A percentile compares a stretch with the other conserved stretches of the same genome.
Evolutionary conservation across 2,329 filamentous ascomycete genomes (phyloP).

Genomic region (Aspergillus quadricinctus): DNA sequence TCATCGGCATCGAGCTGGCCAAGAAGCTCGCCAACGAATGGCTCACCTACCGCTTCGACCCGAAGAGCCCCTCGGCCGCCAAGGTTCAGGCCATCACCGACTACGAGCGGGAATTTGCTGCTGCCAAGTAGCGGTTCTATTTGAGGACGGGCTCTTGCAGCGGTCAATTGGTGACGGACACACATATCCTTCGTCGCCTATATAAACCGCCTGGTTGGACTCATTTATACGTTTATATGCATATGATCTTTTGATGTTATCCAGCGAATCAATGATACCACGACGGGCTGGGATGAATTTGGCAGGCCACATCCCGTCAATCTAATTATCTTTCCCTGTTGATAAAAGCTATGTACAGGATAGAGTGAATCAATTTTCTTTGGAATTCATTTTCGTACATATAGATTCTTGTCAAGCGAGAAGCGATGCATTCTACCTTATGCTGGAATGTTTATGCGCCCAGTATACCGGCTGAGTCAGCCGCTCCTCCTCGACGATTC

Average conservation of each 20-base stretch:
- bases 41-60: constrained; percentile 78
- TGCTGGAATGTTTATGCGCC: neutral
- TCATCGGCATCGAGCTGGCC: constrained; percentile 76
- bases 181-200: neutral
- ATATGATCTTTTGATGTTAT: constrained; percentile 12
- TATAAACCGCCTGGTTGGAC: neutral
- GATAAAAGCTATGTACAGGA: neutral
- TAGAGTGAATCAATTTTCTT: no score
- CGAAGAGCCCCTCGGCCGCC: constrained; percentile 57
- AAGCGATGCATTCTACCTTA: no score
- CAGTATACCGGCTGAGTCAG: constrained; percentile 20
- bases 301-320: constrained; percentile 13
- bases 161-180: no score
- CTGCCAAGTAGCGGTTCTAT: constrained; percentile 2
- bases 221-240: neutral
- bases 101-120: constrained; percentile 38
- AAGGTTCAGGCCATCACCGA: constrained; percentile 51
- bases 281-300: constrained; percentile 17
- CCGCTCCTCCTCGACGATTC: constrained; percentile 18
- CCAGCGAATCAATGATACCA: constrained; percentile 28
- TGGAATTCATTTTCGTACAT: no score
- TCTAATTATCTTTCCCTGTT: neutral
- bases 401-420: no score
- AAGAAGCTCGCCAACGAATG: constrained; percentile 74
- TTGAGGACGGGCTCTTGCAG: no score